A percentile compares a stretch with the other conserved stretches of the same genome.
Conservation (phyloP, 257 asterid genomes). For the Dorcoceras hygrometricum region DNA sequence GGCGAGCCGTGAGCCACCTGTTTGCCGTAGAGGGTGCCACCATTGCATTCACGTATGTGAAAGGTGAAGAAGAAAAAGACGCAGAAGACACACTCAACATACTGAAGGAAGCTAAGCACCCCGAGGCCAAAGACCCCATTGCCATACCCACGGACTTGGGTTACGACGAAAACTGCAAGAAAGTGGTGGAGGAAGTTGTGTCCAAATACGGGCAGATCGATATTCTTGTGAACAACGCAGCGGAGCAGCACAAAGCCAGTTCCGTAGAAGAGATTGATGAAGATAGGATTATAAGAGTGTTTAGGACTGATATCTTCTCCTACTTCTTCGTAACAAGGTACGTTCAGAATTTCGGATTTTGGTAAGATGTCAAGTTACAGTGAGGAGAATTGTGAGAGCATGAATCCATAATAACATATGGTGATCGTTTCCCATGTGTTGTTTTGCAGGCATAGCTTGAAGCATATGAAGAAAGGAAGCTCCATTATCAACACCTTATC, state of each 20-base stretch:
- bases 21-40: conserved; percentile 48
- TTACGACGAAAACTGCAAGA: conserved; percentile 21
- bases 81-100: conserved; percentile 39
- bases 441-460: neutral
- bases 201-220: conserved; percentile 7
- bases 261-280: conserved; percentile 18
- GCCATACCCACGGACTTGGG: conserved; percentile 18
- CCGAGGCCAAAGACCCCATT: conserved; percentile 27
- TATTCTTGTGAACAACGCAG: conserved; percentile 21
- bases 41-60: conserved; percentile 48
- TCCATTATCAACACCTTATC: neutral
- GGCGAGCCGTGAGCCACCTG: conserved; percentile 46
- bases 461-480: neutral
- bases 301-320: conserved; percentile 27
- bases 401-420: too few relatives aligned
- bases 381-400: too few relatives aligned
- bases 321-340: conserved; percentile 26
- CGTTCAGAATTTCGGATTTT: too few relatives aligned
- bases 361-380: too few relatives aligned
- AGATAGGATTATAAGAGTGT: conserved; percentile 21
- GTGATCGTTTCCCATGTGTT: too few relatives aligned
- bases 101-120: conserved; percentile 27
- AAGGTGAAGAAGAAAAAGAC: conserved; percentile 44
- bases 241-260: conserved; percentile 3
- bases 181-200: neutral